Base-by-base conservation (phyloP, 768 basidiomycete genomes). In the Panus rudis region DNA sequence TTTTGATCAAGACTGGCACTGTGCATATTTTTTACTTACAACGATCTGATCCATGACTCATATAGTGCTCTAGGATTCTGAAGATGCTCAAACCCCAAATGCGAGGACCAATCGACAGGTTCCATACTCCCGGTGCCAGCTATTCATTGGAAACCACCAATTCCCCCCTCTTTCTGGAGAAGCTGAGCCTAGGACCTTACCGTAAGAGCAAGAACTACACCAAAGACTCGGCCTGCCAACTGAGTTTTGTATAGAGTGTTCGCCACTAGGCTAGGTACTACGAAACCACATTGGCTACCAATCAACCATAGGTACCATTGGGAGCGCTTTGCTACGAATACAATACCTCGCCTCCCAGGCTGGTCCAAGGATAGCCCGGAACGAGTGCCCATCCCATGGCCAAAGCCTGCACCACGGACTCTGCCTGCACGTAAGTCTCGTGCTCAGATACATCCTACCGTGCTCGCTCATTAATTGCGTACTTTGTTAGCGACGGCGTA, bases 101-200 rank as follows among this genome's bases (percentile, higher is more conserved):
- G 35, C 23, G 8, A 48, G 52, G 56, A 43, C 26, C 45, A n/a
- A 49, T 49, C 20, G 42, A 49, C 49, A 67, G 49, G 78, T 79
- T 45, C 82, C 85, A 58, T 92, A 92, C 57, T 84, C 87, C 1
- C 72, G 76, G 53, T 87, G 86, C 58, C 88, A 91, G 56, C 72
- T 92, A 20, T 85, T 77, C 57, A 60, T 91, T 41, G 84, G 84
- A 13, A 71, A 81, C 48, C 75, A 72, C 54, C 75, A 78, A 50
- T 71, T 81, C 47, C 74, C 78, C 23, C 62, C 73, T n/a, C 33
- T 35, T 16, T 20, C 33, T 8, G 33, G 33, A 8, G 33, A 35
- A 17, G 16, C 33, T 7, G 33, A 35, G n/a, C 6, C 7, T 35
- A 35, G 33, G 33, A 35, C 33, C 10, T 7, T 35, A 6, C 33